A percentile compares a stretch with the other conserved stretches of the same genome.
phyloP scores from a whole-genome alignment of 495 filamentous ascomycete species.

The Penicillium desertorum region DNA sequence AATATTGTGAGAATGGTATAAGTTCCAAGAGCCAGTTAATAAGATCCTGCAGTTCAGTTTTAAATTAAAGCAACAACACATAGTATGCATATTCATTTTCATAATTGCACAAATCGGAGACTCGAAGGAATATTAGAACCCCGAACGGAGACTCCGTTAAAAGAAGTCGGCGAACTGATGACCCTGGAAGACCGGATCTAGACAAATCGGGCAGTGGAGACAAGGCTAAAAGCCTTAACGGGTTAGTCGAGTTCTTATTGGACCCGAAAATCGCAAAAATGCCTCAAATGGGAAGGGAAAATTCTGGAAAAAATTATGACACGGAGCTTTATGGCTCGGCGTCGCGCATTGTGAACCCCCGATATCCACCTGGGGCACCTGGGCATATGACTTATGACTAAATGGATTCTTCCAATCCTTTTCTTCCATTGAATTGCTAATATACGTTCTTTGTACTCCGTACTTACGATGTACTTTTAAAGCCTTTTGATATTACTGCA shows the following conservation, averaged over 20 bases:
- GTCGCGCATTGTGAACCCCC: conserved; percentile 15
- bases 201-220: conserved; percentile 18
- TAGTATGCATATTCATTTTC: too few relatives aligned
- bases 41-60: conserved; percentile 3
- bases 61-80: neutral
- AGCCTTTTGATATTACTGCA: neutral
- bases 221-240: conserved; percentile 18
- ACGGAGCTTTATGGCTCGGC: conserved; percentile 4
- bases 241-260: neutral
- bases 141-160: neutral
- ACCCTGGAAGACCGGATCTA: conserved; percentile 1
- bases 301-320: neutral
- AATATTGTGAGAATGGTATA: too few relatives aligned
- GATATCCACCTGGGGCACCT: conserved; percentile 1
- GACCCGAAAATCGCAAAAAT: conserved; percentile 13
- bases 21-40: neutral
- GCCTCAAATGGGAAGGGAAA: conserved; percentile 15
- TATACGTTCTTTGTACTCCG: neutral
- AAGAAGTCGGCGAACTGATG: neutral
- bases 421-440: neutral
- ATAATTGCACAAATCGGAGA: too few relatives aligned
- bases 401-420: neutral
- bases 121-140: too few relatives aligned
- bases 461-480: neutral
- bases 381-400: conserved; percentile 2